phyloP scores from a whole-genome alignment of 768 basidiomycete species.

The Mycena indigotica region DNA sequence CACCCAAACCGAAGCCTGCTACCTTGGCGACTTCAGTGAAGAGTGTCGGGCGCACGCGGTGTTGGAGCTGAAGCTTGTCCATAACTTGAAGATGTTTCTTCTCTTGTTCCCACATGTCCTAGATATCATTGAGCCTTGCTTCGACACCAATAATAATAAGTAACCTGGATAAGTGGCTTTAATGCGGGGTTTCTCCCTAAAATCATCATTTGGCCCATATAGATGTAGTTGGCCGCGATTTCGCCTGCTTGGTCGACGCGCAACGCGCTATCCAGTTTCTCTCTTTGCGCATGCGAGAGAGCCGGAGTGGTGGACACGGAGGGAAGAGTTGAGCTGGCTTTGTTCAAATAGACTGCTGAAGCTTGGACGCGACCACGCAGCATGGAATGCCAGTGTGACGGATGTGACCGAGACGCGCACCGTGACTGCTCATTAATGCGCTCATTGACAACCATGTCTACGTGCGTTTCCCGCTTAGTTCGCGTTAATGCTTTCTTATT shows the following conservation, averaged over 20 bases:
- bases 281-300: slow-evolving; percentile 52
- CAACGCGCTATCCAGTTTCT: slow-evolving; percentile 64
- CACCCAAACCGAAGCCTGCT: slow-evolving; percentile 86
- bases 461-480: not conserved
- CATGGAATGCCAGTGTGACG: not conserved
- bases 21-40: slow-evolving; percentile 84
- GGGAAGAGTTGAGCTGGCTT: slow-evolving; percentile 34
- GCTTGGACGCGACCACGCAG: slow-evolving; percentile 23
- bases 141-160: slow-evolving; percentile 25
- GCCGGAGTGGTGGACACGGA: slow-evolving; percentile 60
- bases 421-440: not conserved
- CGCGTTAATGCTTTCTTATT: too few relatives aligned
- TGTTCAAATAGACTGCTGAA: slow-evolving; percentile 54
- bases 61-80: slow-evolving; percentile 82
- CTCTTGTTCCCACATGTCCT: slow-evolving; percentile 99
- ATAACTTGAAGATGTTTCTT: slow-evolving; percentile 88
- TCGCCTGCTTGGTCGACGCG: slow-evolving; percentile 96
- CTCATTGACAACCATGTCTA: not conserved
- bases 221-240: slow-evolving; percentile 95
- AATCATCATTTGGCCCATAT: slow-evolving; percentile 81
- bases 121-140: slow-evolving; percentile 3
- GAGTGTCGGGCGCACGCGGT: slow-evolving; percentile 80
- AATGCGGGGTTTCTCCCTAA: slow-evolving; percentile 59
- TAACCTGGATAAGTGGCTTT: slow-evolving; percentile 78
- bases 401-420: not conserved